Evolutionary conservation across 2,329 filamentous ascomycete genomes (phyloP), one percentile per base, ranked within the genome.

Genomic region (Fusarium lateritium): DNA sequence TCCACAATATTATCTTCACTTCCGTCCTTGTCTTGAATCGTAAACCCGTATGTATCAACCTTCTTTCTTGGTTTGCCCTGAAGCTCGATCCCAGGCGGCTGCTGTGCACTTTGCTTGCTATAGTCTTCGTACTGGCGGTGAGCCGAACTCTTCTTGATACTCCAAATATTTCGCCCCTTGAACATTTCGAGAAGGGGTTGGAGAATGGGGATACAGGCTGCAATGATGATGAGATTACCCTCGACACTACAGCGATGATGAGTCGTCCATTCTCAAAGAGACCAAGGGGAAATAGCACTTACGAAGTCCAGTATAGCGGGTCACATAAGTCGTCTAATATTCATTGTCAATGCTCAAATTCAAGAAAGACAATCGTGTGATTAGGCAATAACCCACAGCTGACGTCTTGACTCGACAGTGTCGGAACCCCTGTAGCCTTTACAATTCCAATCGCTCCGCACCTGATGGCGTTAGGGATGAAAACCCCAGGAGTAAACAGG

Each of bases 211-310:
- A 77, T 76, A 38, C 68, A 76, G 2, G 74, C 66, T 10, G 75
- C 76, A 44, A 77, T 76, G 22, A 76, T 76, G 46, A 77, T 75
- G 11, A 72, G 70, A 43, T 65, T 70, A 19, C 72, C 75, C 65
- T 76, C 75, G 58, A 76, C 67, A 4, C 75, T 74, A 17, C 17
- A n/a, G 5, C 7, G 6, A 17, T 11, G 3, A 26, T 53, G 15
- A 53, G n/a, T 9, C 40, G 39, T 8, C n/a, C 34, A 13, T 34
- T 6, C 7, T 26, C 14, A 15, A 24, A 15, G 15, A 11, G 17
- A 22, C 9, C 24, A 28, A 34, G 11, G 9, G 17, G 31, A 10
- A 13, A n/a, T 15, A 15, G 15, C 21, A 38, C 50, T 53, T 24
- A 53, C 50, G 50, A 43, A 11, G 44, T 56, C 54, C 54, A 56